Evolutionary conservation across 2,329 filamentous ascomycete species (phyloP).

Genomic region (Aureobasidium sp.): DNA sequence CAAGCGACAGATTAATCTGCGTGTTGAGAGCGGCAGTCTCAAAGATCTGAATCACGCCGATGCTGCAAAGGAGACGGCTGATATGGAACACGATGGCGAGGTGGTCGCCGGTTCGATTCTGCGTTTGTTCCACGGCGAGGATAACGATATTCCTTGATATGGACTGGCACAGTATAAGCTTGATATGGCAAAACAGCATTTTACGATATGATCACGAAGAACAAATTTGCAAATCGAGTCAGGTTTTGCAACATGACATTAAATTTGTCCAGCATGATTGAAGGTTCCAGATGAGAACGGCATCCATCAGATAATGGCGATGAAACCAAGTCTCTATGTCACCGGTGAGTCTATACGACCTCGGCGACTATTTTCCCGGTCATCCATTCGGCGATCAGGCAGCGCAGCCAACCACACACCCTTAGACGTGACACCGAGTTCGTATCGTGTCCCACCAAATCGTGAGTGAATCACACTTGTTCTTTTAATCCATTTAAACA

Average conservation of each 20-base stretch:
- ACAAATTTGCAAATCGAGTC: not conserved
- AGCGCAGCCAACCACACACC: not conserved
- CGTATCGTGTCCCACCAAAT: not conserved
- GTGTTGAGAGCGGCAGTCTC: conserved; percentile 38
- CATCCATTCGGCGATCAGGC: not conserved
- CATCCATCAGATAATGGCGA: not conserved
- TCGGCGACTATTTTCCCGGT: not conserved
- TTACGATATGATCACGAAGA: too few relatives aligned
- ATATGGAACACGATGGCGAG: conserved; percentile 35
- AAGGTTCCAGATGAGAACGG: not conserved
- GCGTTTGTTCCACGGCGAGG: conserved; percentile 45
- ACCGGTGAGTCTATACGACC: not conserved
- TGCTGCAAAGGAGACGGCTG: conserved; percentile 33
- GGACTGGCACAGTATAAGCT: not conserved
- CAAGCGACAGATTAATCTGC: conserved; percentile 37
- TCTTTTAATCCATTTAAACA: not conserved
- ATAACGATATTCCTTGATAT: conserved; percentile 32
- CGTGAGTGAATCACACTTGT: not conserved
- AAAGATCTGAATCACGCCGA: conserved; percentile 32
- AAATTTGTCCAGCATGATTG: not conserved
- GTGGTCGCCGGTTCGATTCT: conserved; percentile 34
- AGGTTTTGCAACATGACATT: too few relatives aligned
- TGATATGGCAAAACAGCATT: not conserved
- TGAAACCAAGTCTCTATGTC: not conserved
- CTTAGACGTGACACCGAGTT: not conserved